A percentile compares a stretch with the other conserved stretches of the same genome.
Evolutionary conservation across 1,284 basidiomycete species (phyloP).

Genomic region (Cryptococcus sp.): DNA sequence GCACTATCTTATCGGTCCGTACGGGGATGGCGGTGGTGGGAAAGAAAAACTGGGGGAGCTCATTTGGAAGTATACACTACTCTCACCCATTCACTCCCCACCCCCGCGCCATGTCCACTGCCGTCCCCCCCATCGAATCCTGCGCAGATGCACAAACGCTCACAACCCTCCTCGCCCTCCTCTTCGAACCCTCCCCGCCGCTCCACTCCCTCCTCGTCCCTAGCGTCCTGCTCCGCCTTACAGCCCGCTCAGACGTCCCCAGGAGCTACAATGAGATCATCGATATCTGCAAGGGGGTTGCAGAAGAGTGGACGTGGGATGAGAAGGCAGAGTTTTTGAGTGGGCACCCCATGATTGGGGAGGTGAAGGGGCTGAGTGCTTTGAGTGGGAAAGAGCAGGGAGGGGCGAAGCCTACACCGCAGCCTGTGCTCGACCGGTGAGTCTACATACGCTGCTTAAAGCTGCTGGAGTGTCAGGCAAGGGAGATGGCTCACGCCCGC

Average conservation of each 20-base stretch:
- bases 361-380: slow-evolving; percentile 58
- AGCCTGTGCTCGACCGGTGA: slow-evolving; percentile 41
- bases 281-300: slow-evolving; percentile 57
- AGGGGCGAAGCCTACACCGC: slow-evolving; percentile 24
- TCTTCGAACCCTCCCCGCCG: slow-evolving; percentile 35
- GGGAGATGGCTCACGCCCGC: slow-evolving; percentile 1
- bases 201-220: slow-evolving; percentile 31
- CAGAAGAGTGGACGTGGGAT: slow-evolving; percentile 58
- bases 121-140: slow-evolving; percentile 8
- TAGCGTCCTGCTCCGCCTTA: slow-evolving; percentile 19
- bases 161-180: slow-evolving; percentile 20
- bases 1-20: slow-evolving; percentile 3
- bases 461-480: not conserved
- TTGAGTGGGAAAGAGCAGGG: slow-evolving; percentile 78
- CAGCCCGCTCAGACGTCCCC: slow-evolving; percentile 21
- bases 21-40: too few relatives aligned
- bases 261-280: slow-evolving; percentile 61
- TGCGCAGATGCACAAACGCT: slow-evolving; percentile 9
- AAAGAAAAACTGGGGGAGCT: not conserved
- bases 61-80: not conserved
- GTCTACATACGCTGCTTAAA: slow-evolving; percentile 5
- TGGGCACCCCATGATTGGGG: slow-evolving; percentile 85
- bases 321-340: slow-evolving; percentile 67
- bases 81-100: not conserved
- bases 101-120: not conserved